Conservation (phyloP, 1,139 yeast genomes). For the Nadsonia starkeyi-henricii region DNA sequence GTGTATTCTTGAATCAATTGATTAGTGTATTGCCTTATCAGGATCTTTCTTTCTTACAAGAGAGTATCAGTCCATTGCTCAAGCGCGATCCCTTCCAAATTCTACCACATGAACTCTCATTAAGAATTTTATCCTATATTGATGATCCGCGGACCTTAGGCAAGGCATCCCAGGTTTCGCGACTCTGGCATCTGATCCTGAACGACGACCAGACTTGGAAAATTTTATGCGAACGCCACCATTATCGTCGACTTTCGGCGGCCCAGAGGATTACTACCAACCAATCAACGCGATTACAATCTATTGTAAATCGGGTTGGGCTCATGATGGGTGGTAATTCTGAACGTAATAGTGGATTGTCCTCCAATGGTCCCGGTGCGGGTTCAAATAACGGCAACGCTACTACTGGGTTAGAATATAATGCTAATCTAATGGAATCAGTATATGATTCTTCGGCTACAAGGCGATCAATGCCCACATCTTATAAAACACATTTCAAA, state of each 20-base stretch:
- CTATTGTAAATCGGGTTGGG: constrained; percentile 7
- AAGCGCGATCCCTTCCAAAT: constrained; percentile 77
- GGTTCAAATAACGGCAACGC: constrained; percentile 2
- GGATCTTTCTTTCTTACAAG: constrained; percentile 51
- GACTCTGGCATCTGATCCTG: constrained; percentile 27
- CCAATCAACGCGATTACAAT: constrained; percentile 11
- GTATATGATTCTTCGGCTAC: constrained; percentile 24
- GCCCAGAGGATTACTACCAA: constrained; percentile 18
- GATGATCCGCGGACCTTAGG: constrained; percentile 37
- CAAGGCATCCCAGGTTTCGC: constrained; percentile 31
- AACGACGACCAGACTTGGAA: constrained; percentile 32
- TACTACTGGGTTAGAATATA: constrained; percentile 7
- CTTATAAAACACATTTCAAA: constrained; percentile 29
- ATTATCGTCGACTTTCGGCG: constrained; percentile 26
- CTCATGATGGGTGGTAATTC: constrained; percentile 3
- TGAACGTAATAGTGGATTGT: not conserved
- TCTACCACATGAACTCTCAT: constrained; percentile 70
- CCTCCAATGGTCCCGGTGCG: not conserved
- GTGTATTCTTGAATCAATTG: constrained; percentile 17
- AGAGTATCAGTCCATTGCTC: constrained; percentile 62
- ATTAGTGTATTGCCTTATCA: constrained; percentile 35
- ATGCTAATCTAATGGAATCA: constrained; percentile 20
- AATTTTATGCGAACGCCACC: constrained; percentile 26
- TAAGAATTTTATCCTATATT: constrained; percentile 70
- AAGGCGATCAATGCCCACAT: constrained; percentile 20